phyloP scores from a whole-genome alignment of 305 asterid species.

The Salvia sclarea region DNA sequence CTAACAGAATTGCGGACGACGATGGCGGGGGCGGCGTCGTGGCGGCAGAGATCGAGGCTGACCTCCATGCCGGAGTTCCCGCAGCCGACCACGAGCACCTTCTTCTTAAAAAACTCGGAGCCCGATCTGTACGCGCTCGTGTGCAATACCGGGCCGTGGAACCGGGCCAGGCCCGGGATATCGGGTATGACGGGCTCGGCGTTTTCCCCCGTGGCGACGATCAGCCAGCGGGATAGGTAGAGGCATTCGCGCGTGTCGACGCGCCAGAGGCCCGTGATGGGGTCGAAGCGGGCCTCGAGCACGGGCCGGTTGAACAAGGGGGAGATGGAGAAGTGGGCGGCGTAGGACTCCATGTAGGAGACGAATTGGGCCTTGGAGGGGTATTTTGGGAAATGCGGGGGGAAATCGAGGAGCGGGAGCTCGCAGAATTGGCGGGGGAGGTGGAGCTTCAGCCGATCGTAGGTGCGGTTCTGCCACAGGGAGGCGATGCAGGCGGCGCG shows the following conservation, averaged over 20 bases:
- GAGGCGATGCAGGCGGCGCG: constrained; percentile 78
- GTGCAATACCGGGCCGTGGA: constrained; percentile 61
- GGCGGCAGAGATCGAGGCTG: constrained; percentile 70
- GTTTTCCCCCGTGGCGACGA: constrained; percentile 89
- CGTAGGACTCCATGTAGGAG: constrained; percentile 72
- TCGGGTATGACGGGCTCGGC: constrained; percentile 74
- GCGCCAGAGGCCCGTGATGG: constrained; percentile 48
- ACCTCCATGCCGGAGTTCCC: constrained; percentile 99
- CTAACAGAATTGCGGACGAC: constrained; percentile 86
- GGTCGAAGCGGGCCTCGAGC: constrained; percentile 46
- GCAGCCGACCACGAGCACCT: constrained; percentile 76
- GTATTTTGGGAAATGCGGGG: constrained; percentile 63
- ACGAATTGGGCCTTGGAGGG: constrained; percentile 73
- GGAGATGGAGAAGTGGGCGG: constrained; percentile 46
- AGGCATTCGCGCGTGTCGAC: constrained; percentile 43
- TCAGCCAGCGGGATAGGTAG: constrained; percentile 56
- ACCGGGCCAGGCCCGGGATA: constrained; percentile 57
- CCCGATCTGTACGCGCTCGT: constrained; percentile 68
- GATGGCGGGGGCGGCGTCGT: constrained; percentile 65
- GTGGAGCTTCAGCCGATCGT: constrained; percentile 82
- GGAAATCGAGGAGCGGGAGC: constrained; percentile 64
- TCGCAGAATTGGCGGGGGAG: constrained; percentile 86
- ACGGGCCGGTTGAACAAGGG: constrained; percentile 64
- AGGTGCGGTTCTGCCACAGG: constrained; percentile 73
- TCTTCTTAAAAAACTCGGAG: constrained; percentile 46